Conservation (phyloP, 202 grass and related monocot species). For the Brachypodium distachyon region DNA sequence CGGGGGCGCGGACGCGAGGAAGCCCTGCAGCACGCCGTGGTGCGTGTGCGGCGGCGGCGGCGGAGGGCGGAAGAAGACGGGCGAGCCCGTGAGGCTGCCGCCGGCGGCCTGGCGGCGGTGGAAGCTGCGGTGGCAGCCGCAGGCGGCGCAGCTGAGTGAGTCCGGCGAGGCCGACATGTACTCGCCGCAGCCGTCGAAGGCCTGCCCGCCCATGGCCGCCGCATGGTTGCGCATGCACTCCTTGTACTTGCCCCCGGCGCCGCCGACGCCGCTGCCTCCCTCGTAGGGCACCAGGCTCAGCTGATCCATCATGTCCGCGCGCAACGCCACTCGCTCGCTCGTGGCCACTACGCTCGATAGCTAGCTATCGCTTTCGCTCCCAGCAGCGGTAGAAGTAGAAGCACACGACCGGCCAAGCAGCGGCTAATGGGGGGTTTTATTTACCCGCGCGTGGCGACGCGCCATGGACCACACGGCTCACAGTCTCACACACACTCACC, state of each 20-base stretch:
- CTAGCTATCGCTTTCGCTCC: constrained; percentile 25
- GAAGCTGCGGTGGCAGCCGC: constrained; percentile 96
- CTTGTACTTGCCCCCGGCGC: constrained; percentile 35
- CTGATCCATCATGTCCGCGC: constrained; percentile 46
- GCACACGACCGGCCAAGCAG: not conserved
- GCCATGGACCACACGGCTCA: not conserved
- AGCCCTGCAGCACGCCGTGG: constrained; percentile 22
- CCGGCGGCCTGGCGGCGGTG: constrained; percentile 40
- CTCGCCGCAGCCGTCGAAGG: constrained; percentile 71
- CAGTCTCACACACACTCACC: too few relatives aligned
- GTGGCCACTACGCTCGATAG: not conserved
- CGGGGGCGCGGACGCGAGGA: constrained; percentile 12
- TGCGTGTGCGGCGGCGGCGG: not conserved
- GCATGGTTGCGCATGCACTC: constrained; percentile 90
- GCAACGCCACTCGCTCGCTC: not conserved
- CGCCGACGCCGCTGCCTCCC: not conserved
- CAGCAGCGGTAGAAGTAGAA: not conserved
- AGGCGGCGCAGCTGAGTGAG: constrained; percentile 62
- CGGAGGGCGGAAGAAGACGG: constrained; percentile 41
- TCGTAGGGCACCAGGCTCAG: constrained; percentile 57
- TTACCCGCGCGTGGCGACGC: not conserved
- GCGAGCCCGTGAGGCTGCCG: not conserved
- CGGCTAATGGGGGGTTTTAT: not conserved
- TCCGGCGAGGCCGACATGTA: constrained; percentile 58
- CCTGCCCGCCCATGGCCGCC: constrained; percentile 58